Evolutionary conservation across 345 rosid species (phyloP).

Genomic region (Eucalyptus urophylla): DNA sequence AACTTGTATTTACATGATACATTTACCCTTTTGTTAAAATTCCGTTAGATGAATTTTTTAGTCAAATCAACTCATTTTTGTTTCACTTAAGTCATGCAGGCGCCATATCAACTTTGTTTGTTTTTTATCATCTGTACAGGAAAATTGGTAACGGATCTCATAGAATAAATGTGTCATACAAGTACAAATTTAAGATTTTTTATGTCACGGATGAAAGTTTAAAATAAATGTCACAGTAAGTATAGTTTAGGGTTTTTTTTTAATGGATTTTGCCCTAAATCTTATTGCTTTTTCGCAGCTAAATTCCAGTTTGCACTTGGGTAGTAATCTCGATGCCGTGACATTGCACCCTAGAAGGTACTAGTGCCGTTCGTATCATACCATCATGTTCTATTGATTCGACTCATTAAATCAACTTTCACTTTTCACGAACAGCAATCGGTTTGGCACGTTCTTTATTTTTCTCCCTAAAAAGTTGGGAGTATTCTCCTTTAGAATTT

Average conservation of each 20-base stretch:
- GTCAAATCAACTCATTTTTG: too few species aligned
- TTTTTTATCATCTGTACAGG: too few species aligned
- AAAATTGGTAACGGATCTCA: too few species aligned
- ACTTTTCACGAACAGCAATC: not conserved
- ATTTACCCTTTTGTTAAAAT: too few species aligned
- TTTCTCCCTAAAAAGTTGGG: not conserved
- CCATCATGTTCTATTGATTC: not conserved
- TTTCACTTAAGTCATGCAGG: too few species aligned
- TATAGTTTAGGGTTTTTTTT: too few species aligned
- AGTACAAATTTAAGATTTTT: not conserved
- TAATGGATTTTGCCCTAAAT: not conserved
- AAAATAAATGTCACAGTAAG: fast-evolving
- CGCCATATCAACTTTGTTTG: too few species aligned
- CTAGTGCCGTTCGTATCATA: not conserved
- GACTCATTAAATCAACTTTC: not conserved
- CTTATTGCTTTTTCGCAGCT: not conserved
- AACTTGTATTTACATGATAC: too few species aligned
- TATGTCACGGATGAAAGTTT: too few species aligned
- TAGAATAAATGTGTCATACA: too few species aligned
- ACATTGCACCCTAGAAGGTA: not conserved
- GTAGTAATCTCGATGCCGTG: not conserved
- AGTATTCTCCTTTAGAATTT: not conserved
- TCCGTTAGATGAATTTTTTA: too few species aligned
- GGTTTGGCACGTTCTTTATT: not conserved
- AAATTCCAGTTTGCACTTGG: not conserved